Evolutionary conservation across 2,329 filamentous ascomycete species (phyloP), one percentile per base, ranked within the genome.

Genomic region (Scedosporium aurantiacum): DNA sequence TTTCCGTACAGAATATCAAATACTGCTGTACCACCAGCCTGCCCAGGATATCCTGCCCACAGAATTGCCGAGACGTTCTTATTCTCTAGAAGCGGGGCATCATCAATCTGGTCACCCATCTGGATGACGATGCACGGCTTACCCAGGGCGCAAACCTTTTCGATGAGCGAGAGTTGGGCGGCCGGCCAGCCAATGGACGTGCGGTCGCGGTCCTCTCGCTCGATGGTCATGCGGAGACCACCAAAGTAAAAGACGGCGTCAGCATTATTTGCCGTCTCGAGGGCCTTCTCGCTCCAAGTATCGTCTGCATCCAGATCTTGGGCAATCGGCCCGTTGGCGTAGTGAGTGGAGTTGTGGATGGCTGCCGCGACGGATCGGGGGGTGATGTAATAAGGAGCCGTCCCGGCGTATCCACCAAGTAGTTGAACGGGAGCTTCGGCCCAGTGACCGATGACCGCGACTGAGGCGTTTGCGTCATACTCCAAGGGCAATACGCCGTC

Each of bases 11-110:
- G 66, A 60, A 85, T 73, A 62, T 84, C 75, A 57, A 84, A 70
- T 10, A 85, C 67, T 0, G 82, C 83, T 7, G 71, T 70, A 2
- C 83, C 83, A 12, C 83, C 83, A 45, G 79, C 78, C 68, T 86
- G 82, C 1, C 83, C 82, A 0, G 83, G 83, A 62, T 83, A 85
- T 0, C 82, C 81, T 0, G 74, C 79, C 83, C 83, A 85, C 0
- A 86, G 65, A 0, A 86, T 67, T 0, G 79, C 75, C 28, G 73
- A 76, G 62, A 85, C 75, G 61, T 78, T 78, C 1, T 70, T 64
- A 60, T 81, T 78, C 3, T 69, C 70, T 5, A 79, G 67, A 3
- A 85, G 67, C 2, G 79, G 74, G 0, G 77, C 73, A 62, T 77
- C 76, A 66, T 86, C 83, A 21, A 85, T 64, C 65, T 79, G 75